These are phyloP conservation scores for Thermochaetoides thermophila DNA, from an alignment of 495 filamentous ascomycete genomes.

Conservation along the genomic window DNA sequence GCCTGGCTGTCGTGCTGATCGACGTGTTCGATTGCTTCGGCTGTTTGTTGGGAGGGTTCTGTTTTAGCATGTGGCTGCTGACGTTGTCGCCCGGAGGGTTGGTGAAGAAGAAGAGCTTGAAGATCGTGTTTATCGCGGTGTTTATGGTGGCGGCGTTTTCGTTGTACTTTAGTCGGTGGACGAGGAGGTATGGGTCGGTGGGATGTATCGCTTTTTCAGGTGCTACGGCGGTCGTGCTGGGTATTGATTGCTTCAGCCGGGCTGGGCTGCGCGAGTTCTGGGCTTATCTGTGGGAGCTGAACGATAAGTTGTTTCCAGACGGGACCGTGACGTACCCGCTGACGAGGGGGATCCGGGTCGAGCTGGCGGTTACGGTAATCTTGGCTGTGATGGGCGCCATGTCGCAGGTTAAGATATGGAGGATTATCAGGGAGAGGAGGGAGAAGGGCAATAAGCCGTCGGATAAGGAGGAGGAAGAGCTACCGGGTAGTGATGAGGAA, in stretches of 20 bases:
- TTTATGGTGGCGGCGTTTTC: conserved; percentile 53
- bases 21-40: conserved; percentile 79
- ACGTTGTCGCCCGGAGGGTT: conserved; percentile 64
- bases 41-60: conserved; percentile 80
- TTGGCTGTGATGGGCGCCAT: conserved; percentile 60
- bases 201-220: conserved; percentile 64
- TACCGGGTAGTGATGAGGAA: conserved; percentile 43
- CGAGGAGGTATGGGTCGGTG: conserved; percentile 64
- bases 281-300: conserved; percentile 84
- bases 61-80: conserved; percentile 81
- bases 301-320: conserved; percentile 64
- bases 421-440: conserved; percentile 61
- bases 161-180: conserved; percentile 66
- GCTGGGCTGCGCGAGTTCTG: conserved; percentile 92
- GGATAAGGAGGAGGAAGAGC: conserved; percentile 41
- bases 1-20: conserved; percentile 58
- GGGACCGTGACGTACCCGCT: conserved; percentile 66
- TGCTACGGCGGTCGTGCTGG: conserved; percentile 60
- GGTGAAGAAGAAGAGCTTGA: conserved; percentile 42
- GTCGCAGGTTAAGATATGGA: conserved; percentile 80
- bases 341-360: conserved; percentile 73
- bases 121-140: conserved; percentile 58
- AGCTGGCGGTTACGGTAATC: conserved; percentile 65
- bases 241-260: conserved; percentile 80
- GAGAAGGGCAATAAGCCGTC: conserved; percentile 40